Conservation (phyloP, 2,329 filamentous ascomycete species). For the Shiraia bambusicola region DNA sequence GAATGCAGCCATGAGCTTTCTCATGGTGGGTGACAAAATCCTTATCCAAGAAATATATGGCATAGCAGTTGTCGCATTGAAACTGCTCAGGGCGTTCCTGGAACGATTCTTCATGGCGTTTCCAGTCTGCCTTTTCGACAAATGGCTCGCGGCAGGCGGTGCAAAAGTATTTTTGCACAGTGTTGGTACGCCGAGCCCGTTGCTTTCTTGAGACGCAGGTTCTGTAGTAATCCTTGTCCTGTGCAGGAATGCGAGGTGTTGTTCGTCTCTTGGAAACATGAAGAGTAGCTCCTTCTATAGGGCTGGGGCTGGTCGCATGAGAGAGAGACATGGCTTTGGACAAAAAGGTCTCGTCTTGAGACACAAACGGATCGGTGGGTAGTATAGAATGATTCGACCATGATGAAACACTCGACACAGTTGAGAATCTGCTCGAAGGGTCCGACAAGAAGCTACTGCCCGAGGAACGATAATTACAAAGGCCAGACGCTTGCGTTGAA, state of each 20-base stretch:
- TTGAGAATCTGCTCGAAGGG: slow-evolving; percentile 18
- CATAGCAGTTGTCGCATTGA: slow-evolving; percentile 63
- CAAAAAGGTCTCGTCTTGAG: slow-evolving; percentile 13
- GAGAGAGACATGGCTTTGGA: slow-evolving; percentile 5
- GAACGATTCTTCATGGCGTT: slow-evolving; percentile 66
- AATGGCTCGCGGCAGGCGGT: slow-evolving; percentile 60
- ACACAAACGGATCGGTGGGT: slow-evolving; percentile 12
- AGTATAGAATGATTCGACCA: slow-evolving; percentile 21
- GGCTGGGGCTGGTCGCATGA: background rate
- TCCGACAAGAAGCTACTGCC: slow-evolving; percentile 22
- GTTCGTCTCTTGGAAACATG: slow-evolving; percentile 6
- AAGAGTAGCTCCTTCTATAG: slow-evolving; percentile 4
- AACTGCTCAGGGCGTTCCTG: slow-evolving; percentile 67
- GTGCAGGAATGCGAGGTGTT: slow-evolving; percentile 7
- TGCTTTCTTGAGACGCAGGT: slow-evolving; percentile 32
- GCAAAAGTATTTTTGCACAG: slow-evolving; percentile 39
- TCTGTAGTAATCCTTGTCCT: slow-evolving; percentile 27
- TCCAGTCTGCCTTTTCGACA: slow-evolving; percentile 68
- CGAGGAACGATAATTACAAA: slow-evolving; percentile 20
- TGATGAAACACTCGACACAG: slow-evolving; percentile 25
- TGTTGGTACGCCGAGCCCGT: slow-evolving; percentile 21
- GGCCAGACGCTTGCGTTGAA: slow-evolving; percentile 23
- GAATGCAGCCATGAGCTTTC: slow-evolving; percentile 60
- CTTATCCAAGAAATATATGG: slow-evolving; percentile 65
- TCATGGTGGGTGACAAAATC: slow-evolving; percentile 67